Percentiles rank a stretch among this genome's conserved stretches.
phyloP scores from a whole-genome alignment of 805 yeast genomes.

The Huiozyma sinensis region DNA sequence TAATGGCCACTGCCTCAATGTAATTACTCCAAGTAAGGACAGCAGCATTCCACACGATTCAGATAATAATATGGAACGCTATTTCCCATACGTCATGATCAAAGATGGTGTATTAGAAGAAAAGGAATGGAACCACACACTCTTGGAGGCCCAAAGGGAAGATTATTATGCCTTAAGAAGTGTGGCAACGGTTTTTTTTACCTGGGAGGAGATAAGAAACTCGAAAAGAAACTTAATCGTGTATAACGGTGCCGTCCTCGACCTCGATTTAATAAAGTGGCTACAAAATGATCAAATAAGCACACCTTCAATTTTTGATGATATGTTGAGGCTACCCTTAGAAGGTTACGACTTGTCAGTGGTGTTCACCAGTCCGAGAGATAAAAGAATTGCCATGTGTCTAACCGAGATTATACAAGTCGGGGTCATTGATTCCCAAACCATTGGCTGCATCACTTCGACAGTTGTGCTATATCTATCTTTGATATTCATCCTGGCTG shows the following conservation, averaged over 20 bases:
- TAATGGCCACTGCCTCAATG: slow-evolving; percentile 76
- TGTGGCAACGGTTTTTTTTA: slow-evolving; percentile 69
- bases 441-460: slow-evolving; percentile 92
- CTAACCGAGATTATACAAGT: slow-evolving; percentile 77
- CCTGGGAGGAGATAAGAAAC: slow-evolving; percentile 78
- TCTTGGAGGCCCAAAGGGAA: slow-evolving; percentile 56
- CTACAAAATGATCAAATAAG: slow-evolving; percentile 55
- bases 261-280: slow-evolving; percentile 69
- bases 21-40: slow-evolving; percentile 59
- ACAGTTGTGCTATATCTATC: slow-evolving; percentile 71
- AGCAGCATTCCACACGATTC: slow-evolving; percentile 59
- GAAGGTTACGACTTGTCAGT: slow-evolving; percentile 76
- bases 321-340: slow-evolving; percentile 39
- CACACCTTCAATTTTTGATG: slow-evolving; percentile 64
- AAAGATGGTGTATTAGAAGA: background rate
- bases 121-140: slow-evolving; percentile 64
- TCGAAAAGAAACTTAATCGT: slow-evolving; percentile 65
- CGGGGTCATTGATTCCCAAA: slow-evolving; percentile 78
- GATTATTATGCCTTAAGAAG: slow-evolving; percentile 51
- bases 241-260: slow-evolving; percentile 81
- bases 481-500: slow-evolving; percentile 70
- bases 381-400: slow-evolving; percentile 70
- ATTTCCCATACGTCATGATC: slow-evolving; percentile 80
- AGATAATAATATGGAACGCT: slow-evolving; percentile 73
- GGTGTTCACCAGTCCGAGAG: slow-evolving; percentile 51